Conservation (phyloP, 1,139 yeast genomes). For the Blastobotrys raffinosifermentans region DNA sequence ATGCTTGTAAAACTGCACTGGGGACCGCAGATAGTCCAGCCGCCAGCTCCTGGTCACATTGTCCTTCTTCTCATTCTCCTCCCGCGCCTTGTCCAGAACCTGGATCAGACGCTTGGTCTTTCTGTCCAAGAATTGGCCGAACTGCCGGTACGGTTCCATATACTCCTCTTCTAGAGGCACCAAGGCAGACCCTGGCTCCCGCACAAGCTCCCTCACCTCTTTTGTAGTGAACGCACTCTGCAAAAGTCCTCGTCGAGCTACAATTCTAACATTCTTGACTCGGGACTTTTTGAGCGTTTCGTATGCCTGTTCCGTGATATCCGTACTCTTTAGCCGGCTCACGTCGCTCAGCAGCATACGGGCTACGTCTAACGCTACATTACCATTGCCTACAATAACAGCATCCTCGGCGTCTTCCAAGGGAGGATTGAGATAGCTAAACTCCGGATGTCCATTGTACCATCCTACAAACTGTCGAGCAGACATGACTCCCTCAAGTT, state of each 20-base stretch:
- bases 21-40: conserved; percentile 64
- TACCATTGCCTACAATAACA: conserved; percentile 90
- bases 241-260: conserved; percentile 76
- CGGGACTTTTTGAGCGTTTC: conserved; percentile 45
- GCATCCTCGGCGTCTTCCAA: conserved; percentile 59
- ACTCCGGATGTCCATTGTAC: conserved; percentile 88
- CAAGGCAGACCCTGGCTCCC: conserved; percentile 55
- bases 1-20: conserved; percentile 46
- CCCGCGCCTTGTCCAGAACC: conserved; percentile 47
- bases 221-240: conserved; percentile 88
- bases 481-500: conserved; percentile 57
- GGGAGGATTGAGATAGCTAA: conserved; percentile 42
- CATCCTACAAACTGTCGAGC: conserved; percentile 90
- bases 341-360: conserved; percentile 62
- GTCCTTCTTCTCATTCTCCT: conserved; percentile 17
- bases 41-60: conserved; percentile 48
- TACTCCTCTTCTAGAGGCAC: conserved; percentile 45
- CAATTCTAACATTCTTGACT: conserved; percentile 60
- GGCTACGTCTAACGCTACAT: conserved; percentile 93
- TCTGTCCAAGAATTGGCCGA: conserved; percentile 46
- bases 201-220: conserved; percentile 80
- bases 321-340: conserved; percentile 51
- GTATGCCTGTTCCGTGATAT: conserved; percentile 62
- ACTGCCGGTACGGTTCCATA: conserved; percentile 39
- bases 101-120: conserved; percentile 64